phyloP scores from a whole-genome alignment of 2,329 filamentous ascomycete species.

The Fusarium concolor region DNA sequence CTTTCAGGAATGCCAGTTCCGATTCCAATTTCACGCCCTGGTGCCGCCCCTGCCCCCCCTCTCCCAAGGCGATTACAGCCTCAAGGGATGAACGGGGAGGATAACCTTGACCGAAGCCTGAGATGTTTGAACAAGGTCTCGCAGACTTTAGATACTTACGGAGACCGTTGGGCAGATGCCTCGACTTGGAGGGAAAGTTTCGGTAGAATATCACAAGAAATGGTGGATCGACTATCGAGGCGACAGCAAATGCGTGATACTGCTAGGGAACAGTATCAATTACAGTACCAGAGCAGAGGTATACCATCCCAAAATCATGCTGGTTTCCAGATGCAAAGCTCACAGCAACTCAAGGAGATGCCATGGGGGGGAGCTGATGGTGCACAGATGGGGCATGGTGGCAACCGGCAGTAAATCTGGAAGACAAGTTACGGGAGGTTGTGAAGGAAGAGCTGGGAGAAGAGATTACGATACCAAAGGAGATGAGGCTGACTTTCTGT shows the following conservation, averaged over 20 bases:
- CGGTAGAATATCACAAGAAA: slow-evolving; percentile 60
- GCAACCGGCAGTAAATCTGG: slow-evolving; percentile 17
- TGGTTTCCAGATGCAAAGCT: slow-evolving; percentile 34
- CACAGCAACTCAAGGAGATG: slow-evolving; percentile 50
- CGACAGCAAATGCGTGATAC: slow-evolving; percentile 51
- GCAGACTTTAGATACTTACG: slow-evolving; percentile 66
- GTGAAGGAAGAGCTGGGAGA: not conserved
- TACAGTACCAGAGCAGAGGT: slow-evolving; percentile 50
- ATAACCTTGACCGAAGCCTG: slow-evolving; percentile 67
- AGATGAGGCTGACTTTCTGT: not conserved
- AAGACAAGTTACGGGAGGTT: not conserved
- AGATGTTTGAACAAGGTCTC: slow-evolving; percentile 65
- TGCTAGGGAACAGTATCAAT: slow-evolving; percentile 51
- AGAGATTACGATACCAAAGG: no score
- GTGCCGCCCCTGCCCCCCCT: slow-evolving; percentile 63
- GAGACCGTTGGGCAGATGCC: slow-evolving; percentile 69
- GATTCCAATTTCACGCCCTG: slow-evolving; percentile 58
- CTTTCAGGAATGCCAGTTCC: slow-evolving; percentile 62
- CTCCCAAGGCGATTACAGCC: slow-evolving; percentile 59
- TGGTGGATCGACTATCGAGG: slow-evolving; percentile 57
- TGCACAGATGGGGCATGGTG: slow-evolving; percentile 56
- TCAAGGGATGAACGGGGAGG: slow-evolving; percentile 53
- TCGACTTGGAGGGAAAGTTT: slow-evolving; percentile 65
- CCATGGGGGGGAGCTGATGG: slow-evolving; percentile 61
- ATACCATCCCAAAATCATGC: slow-evolving; percentile 37